Evolutionary conservation across 75 land plant genomes (phyloP).

Genomic region (Sequoiadendron giganteum): DNA sequence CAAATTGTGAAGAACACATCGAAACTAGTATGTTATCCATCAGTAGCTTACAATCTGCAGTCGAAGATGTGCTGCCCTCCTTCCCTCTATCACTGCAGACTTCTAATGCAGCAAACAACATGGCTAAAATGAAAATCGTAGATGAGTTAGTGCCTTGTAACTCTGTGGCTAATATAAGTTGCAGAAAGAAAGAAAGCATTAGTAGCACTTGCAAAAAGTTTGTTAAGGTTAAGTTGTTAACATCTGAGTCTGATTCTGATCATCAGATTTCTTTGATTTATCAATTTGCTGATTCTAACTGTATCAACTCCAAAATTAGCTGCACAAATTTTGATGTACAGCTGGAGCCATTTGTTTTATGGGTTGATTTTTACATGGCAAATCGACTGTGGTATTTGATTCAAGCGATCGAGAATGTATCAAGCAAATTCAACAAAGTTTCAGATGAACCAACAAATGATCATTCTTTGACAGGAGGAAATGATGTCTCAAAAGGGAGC

Average conservation of each 20-base stretch:
- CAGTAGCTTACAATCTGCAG: constrained; percentile 34
- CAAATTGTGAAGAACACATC: background rate
- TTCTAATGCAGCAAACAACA: background rate
- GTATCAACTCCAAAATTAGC: constrained; percentile 1
- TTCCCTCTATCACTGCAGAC: constrained; percentile 28
- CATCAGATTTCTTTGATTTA: constrained; percentile 19
- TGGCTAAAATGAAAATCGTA: background rate
- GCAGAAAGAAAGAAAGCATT: too few species aligned
- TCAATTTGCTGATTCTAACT: constrained; percentile 7
- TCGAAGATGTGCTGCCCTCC: constrained; percentile 50
- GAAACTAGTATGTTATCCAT: constrained; percentile 12
- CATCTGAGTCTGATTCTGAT: constrained; percentile 22
- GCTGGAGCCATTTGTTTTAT: constrained; percentile 63
- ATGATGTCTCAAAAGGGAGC: constrained; percentile 15
- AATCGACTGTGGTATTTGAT: constrained; percentile 29
- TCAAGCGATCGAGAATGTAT: constrained; percentile 20
- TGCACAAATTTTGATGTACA: constrained; percentile 37
- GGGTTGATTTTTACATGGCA: constrained; percentile 58
- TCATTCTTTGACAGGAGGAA: background rate
- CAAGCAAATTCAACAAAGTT: background rate
- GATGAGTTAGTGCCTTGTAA: too few species aligned
- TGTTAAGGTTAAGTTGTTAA: constrained; percentile 33
- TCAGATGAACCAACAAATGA: constrained; percentile 14
- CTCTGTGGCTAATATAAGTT: too few species aligned
- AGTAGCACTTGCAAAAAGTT: background rate